Percentiles rank a stretch among this genome's conserved stretches.
These are phyloP conservation scores for Oryza nivara DNA, from an alignment of 176 grass and related monocot genomes.

Conservation along the genomic window DNA sequence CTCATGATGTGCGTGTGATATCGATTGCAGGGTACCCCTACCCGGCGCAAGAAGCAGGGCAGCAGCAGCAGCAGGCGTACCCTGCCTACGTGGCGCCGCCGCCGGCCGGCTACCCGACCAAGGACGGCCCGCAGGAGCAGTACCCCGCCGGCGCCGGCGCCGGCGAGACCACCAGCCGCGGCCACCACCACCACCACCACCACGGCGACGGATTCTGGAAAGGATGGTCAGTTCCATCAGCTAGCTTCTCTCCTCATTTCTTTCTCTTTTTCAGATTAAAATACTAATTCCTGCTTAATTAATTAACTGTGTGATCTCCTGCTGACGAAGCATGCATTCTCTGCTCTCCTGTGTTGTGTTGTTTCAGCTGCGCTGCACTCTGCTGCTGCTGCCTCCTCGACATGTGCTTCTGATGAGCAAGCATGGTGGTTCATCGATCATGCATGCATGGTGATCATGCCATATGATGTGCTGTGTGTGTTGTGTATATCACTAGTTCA, in stretches of 20 bases:
- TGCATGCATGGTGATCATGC: no score
- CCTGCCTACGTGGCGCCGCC: slow-evolving; percentile 34
- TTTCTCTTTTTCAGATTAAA: no score
- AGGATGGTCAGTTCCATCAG: slow-evolving; percentile 39
- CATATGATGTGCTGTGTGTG: no score
- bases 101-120: slow-evolving; percentile 20
- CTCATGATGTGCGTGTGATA: no score
- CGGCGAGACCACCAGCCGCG: slow-evolving; percentile 15
- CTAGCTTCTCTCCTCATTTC: no score
- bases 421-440: no score
- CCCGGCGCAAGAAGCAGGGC: not conserved
- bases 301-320: no score
- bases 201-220: slow-evolving; percentile 40
- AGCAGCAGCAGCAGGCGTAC: slow-evolving; percentile 14
- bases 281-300: no score
- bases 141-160: not conserved
- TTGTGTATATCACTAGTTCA: no score
- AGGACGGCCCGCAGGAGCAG: slow-evolving; percentile 21
- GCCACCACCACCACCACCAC: not conserved
- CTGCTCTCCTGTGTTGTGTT: no score
- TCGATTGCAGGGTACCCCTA: slow-evolving; percentile 29
- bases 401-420: slow-evolving; percentile 34
- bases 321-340: no score
- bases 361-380: slow-evolving; percentile 41
- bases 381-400: slow-evolving; percentile 58